Conservation (phyloP, 306 rosid genomes). For the Cucumis melo region DNA sequence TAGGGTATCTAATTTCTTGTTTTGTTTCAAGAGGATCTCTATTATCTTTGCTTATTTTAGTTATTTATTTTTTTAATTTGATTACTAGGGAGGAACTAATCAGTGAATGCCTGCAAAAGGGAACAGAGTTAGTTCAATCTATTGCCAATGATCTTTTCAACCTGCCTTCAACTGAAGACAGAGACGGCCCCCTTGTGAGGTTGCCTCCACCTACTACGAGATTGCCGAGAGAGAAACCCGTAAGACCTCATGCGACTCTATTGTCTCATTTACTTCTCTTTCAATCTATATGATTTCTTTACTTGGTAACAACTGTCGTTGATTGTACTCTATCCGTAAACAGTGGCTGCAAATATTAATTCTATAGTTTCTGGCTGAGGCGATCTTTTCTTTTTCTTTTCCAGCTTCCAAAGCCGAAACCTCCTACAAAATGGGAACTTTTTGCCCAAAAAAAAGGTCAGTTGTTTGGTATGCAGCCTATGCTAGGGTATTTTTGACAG, state of each 20-base stretch:
- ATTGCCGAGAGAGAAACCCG: conserved; percentile 84
- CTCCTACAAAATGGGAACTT: conserved; percentile 84
- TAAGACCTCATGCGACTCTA: conserved; percentile 12
- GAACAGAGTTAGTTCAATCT: conserved; percentile 67
- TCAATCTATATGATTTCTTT: neutral
- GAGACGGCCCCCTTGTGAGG: conserved; percentile 70
- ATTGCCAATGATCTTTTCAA: conserved; percentile 54
- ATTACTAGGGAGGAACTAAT: conserved; percentile 45
- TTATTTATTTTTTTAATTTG: neutral
- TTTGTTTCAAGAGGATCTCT: neutral
- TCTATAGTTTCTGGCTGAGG: neutral
- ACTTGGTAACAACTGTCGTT: neutral
- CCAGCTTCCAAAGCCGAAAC: conserved; percentile 74
- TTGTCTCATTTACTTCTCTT: neutral
- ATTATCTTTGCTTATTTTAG: neutral
- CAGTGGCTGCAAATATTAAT: neutral
- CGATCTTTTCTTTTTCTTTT: conserved; percentile 4
- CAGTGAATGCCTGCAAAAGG: conserved; percentile 43
- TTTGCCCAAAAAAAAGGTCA: conserved; percentile 78
- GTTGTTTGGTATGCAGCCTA: neutral
- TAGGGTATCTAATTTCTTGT: neutral
- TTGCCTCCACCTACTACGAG: conserved; percentile 55
- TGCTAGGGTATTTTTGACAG: neutral
- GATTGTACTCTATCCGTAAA: neutral
- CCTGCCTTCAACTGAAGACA: conserved; percentile 55